Conservation (phyloP, 108 stramenopile species). For the Cyclotella cryptica region DNA sequence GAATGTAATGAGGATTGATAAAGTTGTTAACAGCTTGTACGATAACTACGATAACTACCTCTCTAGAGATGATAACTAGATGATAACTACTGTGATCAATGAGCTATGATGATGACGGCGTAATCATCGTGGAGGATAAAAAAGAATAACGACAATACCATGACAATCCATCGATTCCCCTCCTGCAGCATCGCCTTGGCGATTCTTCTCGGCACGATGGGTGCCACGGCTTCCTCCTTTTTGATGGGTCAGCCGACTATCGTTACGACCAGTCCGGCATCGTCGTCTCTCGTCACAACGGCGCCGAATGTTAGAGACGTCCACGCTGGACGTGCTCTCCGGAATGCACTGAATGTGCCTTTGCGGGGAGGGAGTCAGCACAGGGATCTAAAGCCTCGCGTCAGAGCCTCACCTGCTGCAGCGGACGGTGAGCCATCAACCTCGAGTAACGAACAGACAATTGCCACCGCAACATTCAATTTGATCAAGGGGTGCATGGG, state of each 20-base stretch:
- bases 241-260: background rate
- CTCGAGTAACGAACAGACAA: slow-evolving; percentile 7
- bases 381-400: too few relatives aligned
- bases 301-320: background rate
- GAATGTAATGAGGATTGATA: too few relatives aligned
- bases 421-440: too few relatives aligned
- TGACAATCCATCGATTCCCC: background rate
- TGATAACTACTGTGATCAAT: too few relatives aligned
- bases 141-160: background rate
- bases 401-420: too few relatives aligned
- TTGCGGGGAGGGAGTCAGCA: too few relatives aligned
- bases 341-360: background rate
- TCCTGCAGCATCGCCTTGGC: background rate
- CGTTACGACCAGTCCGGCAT: background rate
- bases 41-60: too few relatives aligned
- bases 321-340: background rate
- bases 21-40: too few relatives aligned
- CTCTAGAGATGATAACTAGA: too few relatives aligned
- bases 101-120: too few relatives aligned
- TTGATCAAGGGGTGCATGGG: slow-evolving; percentile 91
- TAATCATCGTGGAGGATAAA: too few relatives aligned
- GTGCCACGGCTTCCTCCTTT: background rate
- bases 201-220: background rate
- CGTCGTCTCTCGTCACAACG: background rate
- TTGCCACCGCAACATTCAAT: slow-evolving; percentile 74